Conservation (phyloP, 345 rosid species). For the Salix exigua region DNA sequence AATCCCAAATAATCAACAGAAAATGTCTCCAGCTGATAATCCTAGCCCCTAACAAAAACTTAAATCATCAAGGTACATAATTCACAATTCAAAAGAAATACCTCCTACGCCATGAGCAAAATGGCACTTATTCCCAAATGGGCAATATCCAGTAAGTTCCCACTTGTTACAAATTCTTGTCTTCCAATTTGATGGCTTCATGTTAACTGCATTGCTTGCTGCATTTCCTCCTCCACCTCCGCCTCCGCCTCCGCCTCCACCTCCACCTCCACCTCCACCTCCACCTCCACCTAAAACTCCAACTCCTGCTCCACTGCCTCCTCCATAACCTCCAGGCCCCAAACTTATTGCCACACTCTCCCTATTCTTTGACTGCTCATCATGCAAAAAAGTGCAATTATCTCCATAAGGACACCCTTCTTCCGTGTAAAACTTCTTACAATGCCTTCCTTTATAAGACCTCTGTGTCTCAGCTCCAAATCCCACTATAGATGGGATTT, state of each 20-base stretch:
- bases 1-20: background rate
- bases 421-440: constrained; percentile 92
- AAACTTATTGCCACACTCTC: constrained; percentile 94
- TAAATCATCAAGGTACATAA: background rate
- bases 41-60: background rate
- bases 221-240: constrained; percentile 29
- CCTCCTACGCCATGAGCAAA: constrained; percentile 94
- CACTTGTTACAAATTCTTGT: constrained; percentile 95
- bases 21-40: background rate
- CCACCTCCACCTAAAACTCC: constrained; percentile 18
- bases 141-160: constrained; percentile 96
- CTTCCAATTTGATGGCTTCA: constrained; percentile 96
- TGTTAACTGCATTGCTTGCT: constrained; percentile 29
- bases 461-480: constrained; percentile 54
- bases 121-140: constrained; percentile 93
- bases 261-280: constrained; percentile 30
- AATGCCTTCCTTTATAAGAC: constrained; percentile 81
- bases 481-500: constrained; percentile 63
- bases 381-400: constrained; percentile 80
- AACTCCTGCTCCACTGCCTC: constrained; percentile 31
- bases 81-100: constrained; percentile 19
- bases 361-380: constrained; percentile 86
- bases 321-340: constrained; percentile 85
- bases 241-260: constrained; percentile 22
- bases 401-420: constrained; percentile 99